These are phyloP conservation scores for Mycena indigotica DNA, from an alignment of 768 basidiomycete genomes.

Conservation along the genomic window DNA sequence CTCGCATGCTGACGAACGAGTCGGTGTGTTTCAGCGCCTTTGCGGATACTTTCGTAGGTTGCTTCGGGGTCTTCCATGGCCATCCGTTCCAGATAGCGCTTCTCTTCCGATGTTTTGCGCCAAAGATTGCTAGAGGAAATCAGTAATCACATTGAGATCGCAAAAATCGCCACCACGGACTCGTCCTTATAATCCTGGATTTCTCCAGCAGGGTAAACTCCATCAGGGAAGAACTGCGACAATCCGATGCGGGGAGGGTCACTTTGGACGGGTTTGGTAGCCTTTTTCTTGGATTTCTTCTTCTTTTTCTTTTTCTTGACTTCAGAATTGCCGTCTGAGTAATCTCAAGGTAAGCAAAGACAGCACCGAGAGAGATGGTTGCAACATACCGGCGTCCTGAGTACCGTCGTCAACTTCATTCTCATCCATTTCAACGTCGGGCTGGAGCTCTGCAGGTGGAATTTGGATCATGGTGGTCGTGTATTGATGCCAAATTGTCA, in stretches of 20 bases:
- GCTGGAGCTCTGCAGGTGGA: slow-evolving; percentile 1
- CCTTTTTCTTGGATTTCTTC: slow-evolving; percentile 86
- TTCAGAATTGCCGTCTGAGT: slow-evolving; percentile 38
- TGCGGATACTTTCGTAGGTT: slow-evolving; percentile 88
- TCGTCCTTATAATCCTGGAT: slow-evolving; percentile 89
- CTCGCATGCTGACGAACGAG: slow-evolving; percentile 84
- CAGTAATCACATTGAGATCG: background rate
- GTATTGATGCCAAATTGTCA: too few relatives aligned
- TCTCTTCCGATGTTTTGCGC: slow-evolving; percentile 91
- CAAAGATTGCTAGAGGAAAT: slow-evolving; percentile 67
- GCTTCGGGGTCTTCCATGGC: slow-evolving; percentile 77
- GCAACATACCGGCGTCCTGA: background rate
- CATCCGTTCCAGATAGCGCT: slow-evolving; percentile 74
- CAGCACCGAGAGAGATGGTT: background rate
- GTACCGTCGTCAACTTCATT: slow-evolving; percentile 17
- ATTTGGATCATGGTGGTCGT: background rate
- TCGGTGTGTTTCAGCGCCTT: slow-evolving; percentile 94
- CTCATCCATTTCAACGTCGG: slow-evolving; percentile 11
- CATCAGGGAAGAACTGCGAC: slow-evolving; percentile 84
- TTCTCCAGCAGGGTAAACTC: slow-evolving; percentile 91
- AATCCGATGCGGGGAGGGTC: slow-evolving; percentile 91
- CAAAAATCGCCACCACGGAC: slow-evolving; percentile 55
- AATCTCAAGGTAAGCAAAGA: background rate
- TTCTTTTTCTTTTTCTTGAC: slow-evolving; percentile 90
- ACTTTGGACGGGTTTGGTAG: slow-evolving; percentile 65